Conservation (phyloP, 2,329 filamentous ascomycete species). For the Phialemoniopsis sp. region DNA sequence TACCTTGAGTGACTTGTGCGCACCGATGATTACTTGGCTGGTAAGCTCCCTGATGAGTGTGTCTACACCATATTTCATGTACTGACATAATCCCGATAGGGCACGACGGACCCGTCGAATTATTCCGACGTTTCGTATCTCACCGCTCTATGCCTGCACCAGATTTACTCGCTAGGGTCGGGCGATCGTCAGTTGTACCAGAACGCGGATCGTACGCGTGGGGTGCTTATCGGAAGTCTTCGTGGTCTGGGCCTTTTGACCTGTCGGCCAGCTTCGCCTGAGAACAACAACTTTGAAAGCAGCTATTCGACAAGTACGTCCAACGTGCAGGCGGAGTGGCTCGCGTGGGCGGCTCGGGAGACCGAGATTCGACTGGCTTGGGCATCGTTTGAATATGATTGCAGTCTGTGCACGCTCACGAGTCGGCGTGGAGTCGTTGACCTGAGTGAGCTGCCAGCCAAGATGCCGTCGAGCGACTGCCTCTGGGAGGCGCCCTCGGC, state of each 20-base stretch:
- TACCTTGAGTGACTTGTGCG: conserved; percentile 17
- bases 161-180: conserved; percentile 24
- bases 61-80: not conserved
- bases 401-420: conserved; percentile 22
- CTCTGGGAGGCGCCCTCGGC: conserved; percentile 22
- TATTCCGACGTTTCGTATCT: conserved; percentile 19
- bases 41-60: conserved; percentile 7
- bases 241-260: conserved; percentile 18
- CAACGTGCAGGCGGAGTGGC: conserved; percentile 13
- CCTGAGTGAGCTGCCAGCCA: conserved; percentile 19
- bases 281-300: not conserved
- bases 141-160: conserved; percentile 21
- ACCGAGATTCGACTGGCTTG: conserved; percentile 18
- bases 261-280: conserved; percentile 3
- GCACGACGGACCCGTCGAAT: conserved; percentile 15
- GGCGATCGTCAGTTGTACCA: conserved; percentile 22
- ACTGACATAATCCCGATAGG: conserved; percentile 6
- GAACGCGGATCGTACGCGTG: conserved; percentile 20
- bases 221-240: conserved; percentile 19
- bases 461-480: conserved; percentile 19
- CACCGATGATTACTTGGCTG: conserved; percentile 20
- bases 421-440: conserved; percentile 20
- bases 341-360: conserved; percentile 16
- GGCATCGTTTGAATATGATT: conserved; percentile 26
- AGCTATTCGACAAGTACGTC: too few relatives aligned